phyloP scores from a whole-genome alignment of 2,329 filamentous ascomycete species.

The Ophiostoma populinum region DNA sequence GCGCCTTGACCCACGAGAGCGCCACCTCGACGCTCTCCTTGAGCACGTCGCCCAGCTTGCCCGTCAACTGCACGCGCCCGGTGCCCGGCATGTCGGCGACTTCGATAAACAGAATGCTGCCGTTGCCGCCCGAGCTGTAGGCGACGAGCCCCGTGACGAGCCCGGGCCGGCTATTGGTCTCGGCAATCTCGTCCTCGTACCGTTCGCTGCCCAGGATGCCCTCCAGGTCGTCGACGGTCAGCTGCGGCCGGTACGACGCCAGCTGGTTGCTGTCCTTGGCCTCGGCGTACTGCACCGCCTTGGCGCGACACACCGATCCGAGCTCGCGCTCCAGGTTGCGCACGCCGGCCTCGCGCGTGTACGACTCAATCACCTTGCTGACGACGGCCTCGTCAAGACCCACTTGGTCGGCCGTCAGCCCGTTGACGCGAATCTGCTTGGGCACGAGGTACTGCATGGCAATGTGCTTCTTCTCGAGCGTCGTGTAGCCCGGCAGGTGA shows the following conservation, averaged over 20 bases:
- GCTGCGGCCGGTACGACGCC: constrained; percentile 52
- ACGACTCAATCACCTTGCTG: constrained; percentile 88
- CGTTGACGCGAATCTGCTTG: constrained; percentile 86
- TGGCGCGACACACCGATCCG: constrained; percentile 81
- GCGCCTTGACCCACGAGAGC: constrained; percentile 89
- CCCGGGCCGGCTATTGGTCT: constrained; percentile 66
- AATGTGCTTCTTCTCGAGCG: constrained; percentile 91
- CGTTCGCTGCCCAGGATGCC: constrained; percentile 81
- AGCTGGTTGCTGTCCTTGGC: constrained; percentile 58
- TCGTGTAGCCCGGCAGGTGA: constrained; percentile 84
- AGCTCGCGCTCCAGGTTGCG: constrained; percentile 93
- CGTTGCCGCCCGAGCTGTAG: constrained; percentile 82
- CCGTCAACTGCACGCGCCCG: constrained; percentile 84
- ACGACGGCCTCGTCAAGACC: constrained; percentile 67
- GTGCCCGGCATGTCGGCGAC: constrained; percentile 92
- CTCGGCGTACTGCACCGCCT: constrained; percentile 89
- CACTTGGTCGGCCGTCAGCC: constrained; percentile 60
- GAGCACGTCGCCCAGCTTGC: constrained; percentile 88
- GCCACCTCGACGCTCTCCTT: constrained; percentile 97
- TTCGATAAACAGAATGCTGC: constrained; percentile 95
- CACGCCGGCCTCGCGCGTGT: constrained; percentile 91
- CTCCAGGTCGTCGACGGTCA: constrained; percentile 70
- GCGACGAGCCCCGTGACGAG: constrained; percentile 93
- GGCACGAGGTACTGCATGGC: constrained; percentile 85
- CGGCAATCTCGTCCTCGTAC: constrained; percentile 90